Percentiles rank a stretch among this genome's conserved stretches.
These are phyloP conservation scores for Aspergillus sp. DNA, from an alignment of 2,329 filamentous ascomycete species.

Conservation along the genomic window DNA sequence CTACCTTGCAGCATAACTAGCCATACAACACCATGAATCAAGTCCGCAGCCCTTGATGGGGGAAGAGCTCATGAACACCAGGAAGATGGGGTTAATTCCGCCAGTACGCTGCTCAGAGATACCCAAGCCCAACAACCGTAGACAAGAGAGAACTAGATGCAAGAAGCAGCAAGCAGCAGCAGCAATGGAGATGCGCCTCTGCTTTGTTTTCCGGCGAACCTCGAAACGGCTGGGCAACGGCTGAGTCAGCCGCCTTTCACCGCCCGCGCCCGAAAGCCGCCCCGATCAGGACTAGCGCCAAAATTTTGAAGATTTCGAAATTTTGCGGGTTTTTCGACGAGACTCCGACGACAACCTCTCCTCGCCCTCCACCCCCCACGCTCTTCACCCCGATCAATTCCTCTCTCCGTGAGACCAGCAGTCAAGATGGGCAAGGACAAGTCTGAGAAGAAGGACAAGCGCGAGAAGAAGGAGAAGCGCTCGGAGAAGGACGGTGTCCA, in stretches of 20 bases:
- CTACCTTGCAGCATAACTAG: neutral
- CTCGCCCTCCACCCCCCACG: constrained; percentile 19
- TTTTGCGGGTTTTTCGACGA: constrained; percentile 19
- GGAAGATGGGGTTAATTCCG: neutral
- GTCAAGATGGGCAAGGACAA: constrained; percentile 47
- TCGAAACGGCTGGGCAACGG: constrained; percentile 12
- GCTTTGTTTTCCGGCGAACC: constrained; percentile 18
- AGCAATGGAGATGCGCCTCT: neutral
- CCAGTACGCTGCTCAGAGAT: neutral
- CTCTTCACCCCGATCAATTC: constrained; percentile 4
- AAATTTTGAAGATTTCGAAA: constrained; percentile 38
- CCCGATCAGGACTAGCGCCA: constrained; percentile 32
- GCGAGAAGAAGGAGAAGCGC: constrained; percentile 46
- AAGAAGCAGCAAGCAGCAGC: neutral
- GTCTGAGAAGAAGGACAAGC: constrained; percentile 48
- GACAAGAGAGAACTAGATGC: neutral
- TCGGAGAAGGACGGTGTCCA: constrained; percentile 46
- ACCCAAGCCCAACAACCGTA: neutral
- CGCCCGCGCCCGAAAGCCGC: constrained; percentile 18
- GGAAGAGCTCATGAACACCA: neutral
- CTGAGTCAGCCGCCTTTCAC: constrained; percentile 25
- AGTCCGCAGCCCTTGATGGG: neutral
- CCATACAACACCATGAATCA: neutral
- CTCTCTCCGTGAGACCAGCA: constrained; percentile 12
- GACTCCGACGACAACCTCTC: constrained; percentile 19